Conservation (phyloP, 164 flowering plant species). For the Tinospora cordifolia region DNA sequence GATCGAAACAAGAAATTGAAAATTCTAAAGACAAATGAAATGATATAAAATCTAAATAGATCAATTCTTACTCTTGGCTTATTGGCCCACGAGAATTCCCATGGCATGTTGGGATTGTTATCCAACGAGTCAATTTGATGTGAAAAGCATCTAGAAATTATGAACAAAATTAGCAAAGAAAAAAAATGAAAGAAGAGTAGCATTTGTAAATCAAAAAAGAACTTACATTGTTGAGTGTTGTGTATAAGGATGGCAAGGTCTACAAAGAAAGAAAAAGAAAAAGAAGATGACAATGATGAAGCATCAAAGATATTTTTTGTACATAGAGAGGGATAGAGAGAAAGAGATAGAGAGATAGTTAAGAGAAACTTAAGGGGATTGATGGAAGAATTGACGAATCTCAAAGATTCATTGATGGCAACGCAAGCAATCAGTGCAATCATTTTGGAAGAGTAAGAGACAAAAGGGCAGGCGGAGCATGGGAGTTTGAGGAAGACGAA, state of each 20-base stretch:
- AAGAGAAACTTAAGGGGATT: conserved; percentile 41
- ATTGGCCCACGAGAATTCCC: conserved; percentile 68
- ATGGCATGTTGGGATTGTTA: conserved; percentile 68
- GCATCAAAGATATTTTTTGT: neutral
- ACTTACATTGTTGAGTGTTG: conserved; percentile 92
- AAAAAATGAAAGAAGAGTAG: neutral
- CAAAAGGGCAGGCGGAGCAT: no score
- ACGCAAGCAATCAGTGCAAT: conserved; percentile 40
- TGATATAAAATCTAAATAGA: no score
- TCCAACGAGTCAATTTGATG: conserved; percentile 90
- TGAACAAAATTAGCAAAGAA: conserved; percentile 3
- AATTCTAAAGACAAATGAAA: no score
- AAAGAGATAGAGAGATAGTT: neutral
- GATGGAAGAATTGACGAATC: conserved; percentile 72
- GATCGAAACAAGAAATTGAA: neutral
- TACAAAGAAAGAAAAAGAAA: conserved; percentile 24
- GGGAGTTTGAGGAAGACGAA: no score
- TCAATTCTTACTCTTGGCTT: conserved; percentile 44
- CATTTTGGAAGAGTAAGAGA: conserved; percentile 8
- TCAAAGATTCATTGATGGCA: conserved; percentile 54
- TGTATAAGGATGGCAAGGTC: conserved; percentile 70
- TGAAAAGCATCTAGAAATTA: neutral
- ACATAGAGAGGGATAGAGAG: neutral
- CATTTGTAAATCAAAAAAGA: neutral
- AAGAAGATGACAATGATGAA: neutral